phyloP scores from a whole-genome alignment of 768 basidiomycete species.

The Suillus hirtellus region DNA sequence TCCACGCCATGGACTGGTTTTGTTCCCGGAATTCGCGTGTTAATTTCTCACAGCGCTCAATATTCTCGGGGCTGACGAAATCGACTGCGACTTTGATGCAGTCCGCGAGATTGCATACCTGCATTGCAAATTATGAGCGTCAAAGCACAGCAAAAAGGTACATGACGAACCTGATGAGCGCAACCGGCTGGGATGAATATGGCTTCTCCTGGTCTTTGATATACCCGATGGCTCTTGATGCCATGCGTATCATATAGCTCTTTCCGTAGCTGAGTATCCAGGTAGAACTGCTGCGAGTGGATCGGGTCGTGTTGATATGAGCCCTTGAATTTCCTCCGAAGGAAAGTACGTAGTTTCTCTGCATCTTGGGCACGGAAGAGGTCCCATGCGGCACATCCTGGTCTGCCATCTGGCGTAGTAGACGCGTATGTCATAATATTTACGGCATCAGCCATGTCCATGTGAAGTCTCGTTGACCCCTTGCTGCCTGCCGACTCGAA shows the following conservation, averaged over 20 bases:
- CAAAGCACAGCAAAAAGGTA: conserved; percentile 4
- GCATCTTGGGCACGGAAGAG: conserved; percentile 83
- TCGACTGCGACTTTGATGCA: conserved; percentile 95
- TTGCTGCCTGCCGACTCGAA: conserved; percentile 65
- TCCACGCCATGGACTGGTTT: conserved; percentile 87
- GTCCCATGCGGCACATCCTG: conserved; percentile 91
- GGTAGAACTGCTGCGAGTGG: conserved; percentile 85
- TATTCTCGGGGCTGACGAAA: conserved; percentile 93
- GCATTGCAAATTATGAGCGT: conserved; percentile 13
- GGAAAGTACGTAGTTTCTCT: conserved; percentile 71
- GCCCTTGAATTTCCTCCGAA: conserved; percentile 62
- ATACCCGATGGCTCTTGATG: conserved; percentile 80
- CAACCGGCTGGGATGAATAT: conserved; percentile 96
- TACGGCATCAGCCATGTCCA: conserved; percentile 93
- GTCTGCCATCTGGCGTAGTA: conserved; percentile 52
- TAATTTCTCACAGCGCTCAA: conserved; percentile 79
- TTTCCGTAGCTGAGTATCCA: conserved; percentile 67
- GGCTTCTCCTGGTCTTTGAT: conserved; percentile 90
- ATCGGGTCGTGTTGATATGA: conserved; percentile 77
- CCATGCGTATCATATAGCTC: conserved; percentile 66
- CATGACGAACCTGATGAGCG: conserved; percentile 72
- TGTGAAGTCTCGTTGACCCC: conserved; percentile 86
- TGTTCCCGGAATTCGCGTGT: conserved; percentile 89
- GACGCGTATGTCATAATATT: conserved; percentile 86
- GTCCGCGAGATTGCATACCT: conserved; percentile 93